phyloP scores from a whole-genome alignment of 345 rosid genomes.

The Arabidopsis thaliana region TAIR10.1 NC_003076.8:21191001-21191500 shows the following conservation, averaged over 20 bases:
- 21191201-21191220: neutral
- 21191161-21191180: neutral
- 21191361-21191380: neutral
- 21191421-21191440: neutral
- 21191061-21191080: neutral
- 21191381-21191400: neutral
- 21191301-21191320: neutral
- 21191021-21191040: neutral
- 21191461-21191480: neutral
- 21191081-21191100: neutral
- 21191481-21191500: neutral
- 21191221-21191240: neutral
- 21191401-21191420: neutral
- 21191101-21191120: neutral
- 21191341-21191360: neutral
- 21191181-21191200: neutral
- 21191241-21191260: neutral
- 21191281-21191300: neutral
- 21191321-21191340: neutral
- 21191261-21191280: neutral
- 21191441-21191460: neutral
- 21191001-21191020: neutral
- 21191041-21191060: neutral
- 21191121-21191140: neutral
- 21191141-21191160: neutral